Base-by-base conservation (phyloP, 495 filamentous ascomycete species). In the Aspergillus leporis region DNA sequence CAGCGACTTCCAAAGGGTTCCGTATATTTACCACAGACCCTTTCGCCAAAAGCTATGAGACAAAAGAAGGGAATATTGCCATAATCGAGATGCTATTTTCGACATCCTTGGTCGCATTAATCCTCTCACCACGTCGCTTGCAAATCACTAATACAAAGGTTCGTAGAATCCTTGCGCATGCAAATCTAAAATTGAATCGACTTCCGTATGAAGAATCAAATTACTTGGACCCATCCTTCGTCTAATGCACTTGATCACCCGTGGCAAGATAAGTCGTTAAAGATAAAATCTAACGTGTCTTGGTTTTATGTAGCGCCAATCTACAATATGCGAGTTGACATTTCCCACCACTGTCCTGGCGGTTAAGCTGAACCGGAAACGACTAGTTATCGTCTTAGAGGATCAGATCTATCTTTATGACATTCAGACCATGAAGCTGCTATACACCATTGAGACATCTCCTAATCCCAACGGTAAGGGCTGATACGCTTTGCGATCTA, bases 61-160 rank as follows among this genome's bases (percentile, higher is more conserved):
- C 90, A 64, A 89, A 91, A 60, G 91, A 97, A 59, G 92, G 91
- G 18, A 93, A 97, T 69, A 91, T 97, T 47, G 88, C 92, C 38
- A 89, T 97, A 55, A 85, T 98, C 70, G 95, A 98, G 80, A 97
- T 97, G 93, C 87, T 98, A 58, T 98, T 98, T 70, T 97, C 94
- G 43, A 98, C 94, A 46, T 98, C 94, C n/a, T 82, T 98, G 46
- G 93, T 98, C 18, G 94, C 94, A 36, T 80, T 97, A 18, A 90
- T 97, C 57, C 78, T 93, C 45, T 96, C 93, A 18, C 95, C 94
- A 1, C 79, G 94, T 51, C 88, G 93, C 34, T 81, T 98, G 38
- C 87, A 93, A 62, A 97, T 98, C 60, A 91, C 92, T 62, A 98
- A 98, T 75, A 98, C 95, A 38, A 98, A 98, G 85, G 91, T 91